Base-by-base conservation (phyloP, 2,329 filamentous ascomycete genomes). In the Colletotrichum kahawae region DNA sequence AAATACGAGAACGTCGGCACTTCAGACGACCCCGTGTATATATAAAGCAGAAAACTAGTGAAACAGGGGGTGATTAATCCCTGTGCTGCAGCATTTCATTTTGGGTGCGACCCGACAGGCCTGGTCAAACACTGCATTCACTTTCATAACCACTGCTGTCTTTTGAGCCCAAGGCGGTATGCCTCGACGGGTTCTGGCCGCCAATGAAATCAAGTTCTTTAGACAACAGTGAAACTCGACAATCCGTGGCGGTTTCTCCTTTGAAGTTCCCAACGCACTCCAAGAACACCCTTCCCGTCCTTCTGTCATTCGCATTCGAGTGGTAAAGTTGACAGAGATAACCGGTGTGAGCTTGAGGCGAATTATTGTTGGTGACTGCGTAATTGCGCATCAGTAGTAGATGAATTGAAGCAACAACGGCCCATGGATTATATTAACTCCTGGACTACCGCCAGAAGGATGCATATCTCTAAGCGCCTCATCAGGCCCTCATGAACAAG, bases 1-100 rank as follows among this genome's bases (percentile, higher is more conserved):
- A 51, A 51, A 51, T 51, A 51, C n/a, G 43, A 51, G 43, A 51
- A 51, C n/a, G n/a, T 51, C 43, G 43, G 43, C 43, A 51, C n/a
- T 24, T 51, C n/a, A 51, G 43, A 51, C 12, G 43, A 51, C 43
- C 43, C 43, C 43, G 43, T 51, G n/a, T 51, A 21, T 51, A 51
- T 51, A 51, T 51, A 51, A 51, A 21, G 43, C 43, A 51, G 43
- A 51, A 51, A 51, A 51, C 3, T 21, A n/a, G 43, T 51, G 43
- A 51, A 51, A 51, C 43, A 51, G 43, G 43, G 43, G 43, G 43
- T 51, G 43, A 51, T 51, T 51, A n/a, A 51, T 4, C 43, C 43
- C 43, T 51, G 43, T 51, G 43, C 43, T 51, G n/a, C n/a, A 51
- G 43, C 43, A 21, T 21, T 21, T 21, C 43, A n/a, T 51, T 10